Conservation (phyloP, 139 green algal species). For the Zygnema circumcarinatum region DNA sequence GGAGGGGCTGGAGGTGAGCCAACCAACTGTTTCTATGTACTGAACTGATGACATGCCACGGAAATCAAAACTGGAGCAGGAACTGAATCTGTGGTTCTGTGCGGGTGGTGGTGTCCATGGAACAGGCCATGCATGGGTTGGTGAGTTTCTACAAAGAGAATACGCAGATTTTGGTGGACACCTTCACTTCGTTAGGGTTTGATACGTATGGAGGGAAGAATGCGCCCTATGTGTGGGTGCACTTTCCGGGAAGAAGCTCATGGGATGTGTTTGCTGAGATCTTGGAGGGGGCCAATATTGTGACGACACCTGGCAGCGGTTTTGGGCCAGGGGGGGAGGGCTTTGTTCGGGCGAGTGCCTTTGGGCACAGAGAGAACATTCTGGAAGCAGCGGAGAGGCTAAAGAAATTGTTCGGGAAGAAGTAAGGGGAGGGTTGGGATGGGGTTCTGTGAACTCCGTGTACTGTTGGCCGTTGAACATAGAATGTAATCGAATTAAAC, state of each 20-base stretch:
- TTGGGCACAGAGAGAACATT: constrained; percentile 81
- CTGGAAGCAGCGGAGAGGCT: constrained; percentile 62
- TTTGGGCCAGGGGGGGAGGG: constrained; percentile 96
- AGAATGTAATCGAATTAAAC: no score
- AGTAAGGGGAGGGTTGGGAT: no score
- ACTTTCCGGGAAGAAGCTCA: constrained; percentile 83
- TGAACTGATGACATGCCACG: no score
- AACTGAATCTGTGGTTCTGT: background rate
- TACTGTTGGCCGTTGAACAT: no score
- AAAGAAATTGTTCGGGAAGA: constrained; percentile 62
- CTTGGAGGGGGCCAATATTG: constrained; percentile 79
- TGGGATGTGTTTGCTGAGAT: constrained; percentile 96
- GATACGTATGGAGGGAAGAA: constrained; percentile 89
- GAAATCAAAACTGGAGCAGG: no score
- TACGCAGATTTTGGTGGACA: constrained; percentile 83
- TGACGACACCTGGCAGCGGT: constrained; percentile 94
- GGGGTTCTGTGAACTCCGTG: no score
- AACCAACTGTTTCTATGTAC: background rate
- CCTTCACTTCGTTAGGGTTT: constrained; percentile 94
- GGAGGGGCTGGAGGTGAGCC: constrained; percentile 53
- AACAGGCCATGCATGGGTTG: constrained; percentile 80
- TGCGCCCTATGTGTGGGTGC: constrained; percentile 98
- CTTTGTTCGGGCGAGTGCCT: constrained; percentile 94
- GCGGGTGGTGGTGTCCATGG: background rate
- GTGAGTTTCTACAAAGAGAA: constrained; percentile 99